These are phyloP conservation scores for Pichia sp. DNA, from an alignment of 1,139 yeast genomes.

Conservation along the genomic window DNA sequence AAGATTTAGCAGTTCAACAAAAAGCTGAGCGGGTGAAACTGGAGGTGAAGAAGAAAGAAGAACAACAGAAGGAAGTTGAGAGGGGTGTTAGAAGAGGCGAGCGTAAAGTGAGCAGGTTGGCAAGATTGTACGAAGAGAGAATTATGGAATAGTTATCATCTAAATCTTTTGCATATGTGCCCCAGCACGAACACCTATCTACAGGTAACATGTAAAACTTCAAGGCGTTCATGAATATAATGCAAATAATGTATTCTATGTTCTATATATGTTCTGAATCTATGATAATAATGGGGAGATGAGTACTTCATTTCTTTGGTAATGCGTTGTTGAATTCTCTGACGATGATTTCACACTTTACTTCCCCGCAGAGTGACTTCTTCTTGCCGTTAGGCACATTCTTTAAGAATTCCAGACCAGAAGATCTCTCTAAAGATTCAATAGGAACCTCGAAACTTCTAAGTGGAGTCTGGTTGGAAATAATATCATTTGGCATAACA, in stretches of 20 bases:
- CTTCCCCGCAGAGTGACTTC: constrained; percentile 71
- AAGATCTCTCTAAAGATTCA: constrained; percentile 78
- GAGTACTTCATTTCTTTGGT: constrained; percentile 13
- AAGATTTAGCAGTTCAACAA: constrained; percentile 22
- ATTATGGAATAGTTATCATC: constrained; percentile 12
- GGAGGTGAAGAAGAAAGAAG: constrained; percentile 7
- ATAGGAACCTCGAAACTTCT: constrained; percentile 79
- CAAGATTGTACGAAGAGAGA: constrained; percentile 45
- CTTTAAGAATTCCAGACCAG: constrained; percentile 77
- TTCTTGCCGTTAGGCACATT: constrained; percentile 55
- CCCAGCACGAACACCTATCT: no score
- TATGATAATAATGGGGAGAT: no score
- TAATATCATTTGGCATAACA: constrained; percentile 79
- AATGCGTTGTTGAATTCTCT: constrained; percentile 54
- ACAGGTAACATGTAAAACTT: no score
- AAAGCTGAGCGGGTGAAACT: constrained; percentile 10
- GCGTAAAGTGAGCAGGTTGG: constrained; percentile 46
- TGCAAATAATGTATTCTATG: no score
- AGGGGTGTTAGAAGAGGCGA: constrained; percentile 22
- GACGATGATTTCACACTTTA: constrained; percentile 72
- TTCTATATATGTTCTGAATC: no score
- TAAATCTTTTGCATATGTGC: no score
- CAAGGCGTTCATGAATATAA: no score
- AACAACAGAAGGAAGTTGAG: constrained; percentile 14
- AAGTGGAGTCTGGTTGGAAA: constrained; percentile 64